Evolutionary conservation across 352 stramenopile species (phyloP), one percentile per base, ranked within the genome.

Genomic region (Pythium phragmiticola): DNA sequence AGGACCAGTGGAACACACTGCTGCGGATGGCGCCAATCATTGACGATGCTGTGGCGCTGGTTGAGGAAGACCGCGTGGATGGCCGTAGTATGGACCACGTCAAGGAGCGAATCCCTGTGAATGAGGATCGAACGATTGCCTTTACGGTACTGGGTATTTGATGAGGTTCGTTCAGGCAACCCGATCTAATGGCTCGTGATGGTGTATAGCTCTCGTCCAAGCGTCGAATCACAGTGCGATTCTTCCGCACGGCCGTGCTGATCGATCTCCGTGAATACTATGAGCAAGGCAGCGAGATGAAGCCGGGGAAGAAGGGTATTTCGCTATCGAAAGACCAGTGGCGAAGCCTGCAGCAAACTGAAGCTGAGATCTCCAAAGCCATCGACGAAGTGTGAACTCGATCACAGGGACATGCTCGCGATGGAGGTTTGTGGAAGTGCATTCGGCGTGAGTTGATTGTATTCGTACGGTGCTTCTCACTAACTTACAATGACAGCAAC

Each of bases 231-330:
- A 84, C 74, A 0, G 64, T 86, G 17, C 76, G 77, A 4, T 81
- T 70, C 63, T 89, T 90, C 48, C 71, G 74, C 30, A 65, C 69
- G 2, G 65, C 51, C 5, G 73, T 88, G 11, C 63, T 92, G 30
- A 71, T 92, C 7, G 80, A 94, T 41, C 33, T 92, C 0, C 80
- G 85, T n/a, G 83, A 92, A 61, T 92, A 75, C 52, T 92, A 92
- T 43, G 76, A 90, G 17, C 57, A 84, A 57, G 67, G 87, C 21
- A 74, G 75, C 4, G 60, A 76, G 26, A 52, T 64, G 28, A 89
- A 86, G 56, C 85, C 85, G 41, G 80, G 82, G n/a, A 88, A 88
- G 48, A 92, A 94, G 61, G 83, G 83, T 12, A 89, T 94, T 34
- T 85, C 84, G 26, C 70, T 94, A 11, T 88, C 77, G 0, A 87